phyloP scores from a whole-genome alignment of 2,329 filamentous ascomycete species.

The Pochonia chlamydosporia region DNA sequence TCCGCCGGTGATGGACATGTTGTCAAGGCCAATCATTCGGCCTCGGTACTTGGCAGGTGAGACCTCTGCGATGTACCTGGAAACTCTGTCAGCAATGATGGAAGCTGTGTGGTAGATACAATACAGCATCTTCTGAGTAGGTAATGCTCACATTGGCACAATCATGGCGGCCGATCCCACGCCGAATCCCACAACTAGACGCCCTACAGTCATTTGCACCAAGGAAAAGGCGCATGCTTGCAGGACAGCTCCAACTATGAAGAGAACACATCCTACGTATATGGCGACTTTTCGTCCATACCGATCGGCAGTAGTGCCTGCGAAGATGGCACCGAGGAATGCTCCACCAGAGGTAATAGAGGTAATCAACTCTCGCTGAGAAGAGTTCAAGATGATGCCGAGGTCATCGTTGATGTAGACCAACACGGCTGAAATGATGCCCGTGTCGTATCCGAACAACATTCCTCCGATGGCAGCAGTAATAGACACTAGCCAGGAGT shows the following conservation, averaged over 20 bases:
- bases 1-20: constrained; percentile 37
- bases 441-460: constrained; percentile 30
- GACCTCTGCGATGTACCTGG: constrained; percentile 43
- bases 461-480: constrained; percentile 29
- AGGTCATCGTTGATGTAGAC: constrained; percentile 17
- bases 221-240: constrained; percentile 20
- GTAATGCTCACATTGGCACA: constrained; percentile 20
- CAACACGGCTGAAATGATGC: constrained; percentile 30
- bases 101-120: too few species aligned
- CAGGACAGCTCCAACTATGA: constrained; percentile 18
- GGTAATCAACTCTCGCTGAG: constrained; percentile 43
- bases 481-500: constrained; percentile 19
- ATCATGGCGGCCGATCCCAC: constrained; percentile 44
- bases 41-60: constrained; percentile 43
- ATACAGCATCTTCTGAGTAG: too few species aligned
- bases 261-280: constrained; percentile 21
- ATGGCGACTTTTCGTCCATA: constrained; percentile 21
- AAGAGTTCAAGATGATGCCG: constrained; percentile 34
- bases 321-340: constrained; percentile 21
- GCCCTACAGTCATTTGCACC: constrained; percentile 21
- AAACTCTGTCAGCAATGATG: too few species aligned
- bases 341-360: constrained; percentile 40
- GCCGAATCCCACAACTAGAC: constrained; percentile 42
- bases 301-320: constrained; percentile 18
- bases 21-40: constrained; percentile 42